Evolutionary conservation across 345 rosid genomes (phyloP).

Genomic region (Citrus cavaleriei): DNA sequence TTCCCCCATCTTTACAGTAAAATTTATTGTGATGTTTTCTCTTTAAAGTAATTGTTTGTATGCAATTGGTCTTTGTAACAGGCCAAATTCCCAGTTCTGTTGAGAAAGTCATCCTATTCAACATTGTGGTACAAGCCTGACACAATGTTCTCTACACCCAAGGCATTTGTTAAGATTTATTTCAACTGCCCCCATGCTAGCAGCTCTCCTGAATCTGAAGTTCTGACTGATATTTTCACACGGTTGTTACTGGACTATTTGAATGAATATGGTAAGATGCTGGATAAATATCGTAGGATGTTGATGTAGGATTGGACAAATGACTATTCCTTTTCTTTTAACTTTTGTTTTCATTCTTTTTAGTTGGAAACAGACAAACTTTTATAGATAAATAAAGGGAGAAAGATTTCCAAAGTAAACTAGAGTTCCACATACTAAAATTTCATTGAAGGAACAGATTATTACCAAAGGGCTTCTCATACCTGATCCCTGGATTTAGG

Average conservation of each 20-base stretch:
- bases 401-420: background rate
- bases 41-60: conserved; percentile 8
- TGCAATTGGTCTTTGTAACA: conserved; percentile 33
- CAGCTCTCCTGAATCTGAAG: conserved; percentile 75
- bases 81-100: conserved; percentile 55
- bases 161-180: conserved; percentile 75
- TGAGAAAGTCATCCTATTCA: conserved; percentile 62
- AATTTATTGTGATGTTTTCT: background rate
- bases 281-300: conserved; percentile 23
- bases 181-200: conserved; percentile 76
- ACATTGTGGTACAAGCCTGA: conserved; percentile 89
- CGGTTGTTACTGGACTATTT: conserved; percentile 79
- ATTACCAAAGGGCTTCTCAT: background rate
- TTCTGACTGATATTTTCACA: conserved; percentile 67
- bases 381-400: background rate
- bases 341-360: background rate
- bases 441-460: background rate
- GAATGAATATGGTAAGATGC: conserved; percentile 86
- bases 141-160: conserved; percentile 69
- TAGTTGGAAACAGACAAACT: background rate
- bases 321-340: background rate
- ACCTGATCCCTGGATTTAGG: background rate
- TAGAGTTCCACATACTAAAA: background rate
- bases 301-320: background rate
- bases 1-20: background rate